Evolutionary conservation across 257 asterid genomes (phyloP).

Genomic region (Cinchona pubescens): DNA sequence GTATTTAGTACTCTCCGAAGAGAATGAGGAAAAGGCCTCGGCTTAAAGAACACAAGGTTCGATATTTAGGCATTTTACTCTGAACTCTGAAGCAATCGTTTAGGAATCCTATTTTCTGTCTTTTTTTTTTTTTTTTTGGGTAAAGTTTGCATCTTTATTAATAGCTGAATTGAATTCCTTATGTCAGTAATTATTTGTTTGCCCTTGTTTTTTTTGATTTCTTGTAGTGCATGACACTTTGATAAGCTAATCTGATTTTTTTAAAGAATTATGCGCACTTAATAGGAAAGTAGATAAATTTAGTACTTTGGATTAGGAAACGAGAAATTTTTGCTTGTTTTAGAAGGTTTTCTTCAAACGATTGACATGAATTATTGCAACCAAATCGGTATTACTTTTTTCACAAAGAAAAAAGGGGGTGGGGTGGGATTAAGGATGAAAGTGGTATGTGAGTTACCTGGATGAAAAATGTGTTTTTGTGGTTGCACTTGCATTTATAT

Average conservation of each 20-base stretch:
- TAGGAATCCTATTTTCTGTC: neutral
- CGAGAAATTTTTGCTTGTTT: neutral
- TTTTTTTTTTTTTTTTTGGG: neutral
- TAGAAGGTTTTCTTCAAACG: neutral
- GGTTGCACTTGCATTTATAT: neutral
- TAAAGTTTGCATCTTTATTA: neutral
- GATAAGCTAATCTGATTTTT: neutral
- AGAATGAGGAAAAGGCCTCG: slow-evolving; percentile 11
- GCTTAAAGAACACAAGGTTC: neutral
- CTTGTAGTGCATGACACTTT: neutral
- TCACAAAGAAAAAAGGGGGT: neutral
- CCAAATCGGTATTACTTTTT: neutral
- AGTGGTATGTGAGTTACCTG: neutral
- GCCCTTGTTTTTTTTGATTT: neutral
- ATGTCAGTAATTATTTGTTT: neutral
- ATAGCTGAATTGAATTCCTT: neutral
- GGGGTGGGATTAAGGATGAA: too few species aligned
- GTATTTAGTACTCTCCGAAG: neutral
- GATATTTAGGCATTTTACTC: neutral
- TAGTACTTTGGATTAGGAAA: neutral
- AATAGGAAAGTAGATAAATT: neutral
- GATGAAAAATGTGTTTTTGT: neutral
- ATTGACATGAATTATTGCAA: too few species aligned
- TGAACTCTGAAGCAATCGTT: too few species aligned
- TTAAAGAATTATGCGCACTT: neutral